Percentiles rank a stretch among this genome's conserved stretches.
Evolutionary conservation across 148 eudicot genomes (phyloP).

Genomic region (Agrostemma githago): DNA sequence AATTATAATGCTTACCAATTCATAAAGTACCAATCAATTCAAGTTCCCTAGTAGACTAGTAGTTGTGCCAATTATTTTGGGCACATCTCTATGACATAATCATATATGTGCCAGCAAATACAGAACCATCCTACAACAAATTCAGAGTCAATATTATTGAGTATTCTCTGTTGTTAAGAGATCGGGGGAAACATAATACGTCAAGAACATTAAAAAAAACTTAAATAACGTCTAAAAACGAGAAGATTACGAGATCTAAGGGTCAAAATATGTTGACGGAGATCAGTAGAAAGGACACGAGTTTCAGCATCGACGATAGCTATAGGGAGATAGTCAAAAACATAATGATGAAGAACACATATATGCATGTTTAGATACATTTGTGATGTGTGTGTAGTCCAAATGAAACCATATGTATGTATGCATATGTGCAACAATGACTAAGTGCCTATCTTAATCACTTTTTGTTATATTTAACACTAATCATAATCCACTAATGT

Average conservation of each 20-base stretch:
- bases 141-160: no score
- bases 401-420: neutral
- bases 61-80: neutral
- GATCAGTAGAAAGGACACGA: no score
- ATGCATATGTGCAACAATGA: conserved; percentile 8
- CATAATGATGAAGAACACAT: neutral
- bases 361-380: neutral
- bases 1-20: neutral
- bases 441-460: conserved; percentile 33
- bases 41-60: neutral
- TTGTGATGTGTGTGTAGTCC: neutral
- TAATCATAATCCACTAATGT: no score
- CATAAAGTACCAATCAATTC: conserved; percentile 10
- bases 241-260: no score
- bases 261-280: no score
- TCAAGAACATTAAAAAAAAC: no score
- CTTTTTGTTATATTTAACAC: neutral
- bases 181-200: no score
- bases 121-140: no score
- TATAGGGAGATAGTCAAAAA: neutral
- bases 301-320: no score
- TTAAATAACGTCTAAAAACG: no score
- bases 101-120: neutral
- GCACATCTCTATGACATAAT: conserved; percentile 15
- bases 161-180: no score